phyloP scores from a whole-genome alignment of 495 filamentous ascomycete species.

The Talaromyces trachyspermus region DNA sequence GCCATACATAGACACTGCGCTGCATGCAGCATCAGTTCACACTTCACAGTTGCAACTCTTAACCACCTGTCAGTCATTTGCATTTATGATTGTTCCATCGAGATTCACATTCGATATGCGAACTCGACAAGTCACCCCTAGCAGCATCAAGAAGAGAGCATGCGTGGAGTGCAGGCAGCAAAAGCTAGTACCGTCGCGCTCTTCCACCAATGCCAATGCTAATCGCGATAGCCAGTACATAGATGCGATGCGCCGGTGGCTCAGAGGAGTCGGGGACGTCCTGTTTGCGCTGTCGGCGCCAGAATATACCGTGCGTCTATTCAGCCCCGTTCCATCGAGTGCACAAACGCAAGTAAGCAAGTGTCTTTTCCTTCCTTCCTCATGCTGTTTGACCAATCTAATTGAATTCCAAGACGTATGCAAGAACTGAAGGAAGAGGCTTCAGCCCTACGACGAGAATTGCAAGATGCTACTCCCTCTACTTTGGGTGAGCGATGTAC shows the following conservation, averaged over 20 bases:
- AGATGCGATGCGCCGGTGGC: constrained; percentile 33
- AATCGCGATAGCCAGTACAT: constrained; percentile 11
- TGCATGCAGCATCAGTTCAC: no score
- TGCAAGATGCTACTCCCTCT: constrained; percentile 18
- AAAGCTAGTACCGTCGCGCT: constrained; percentile 18
- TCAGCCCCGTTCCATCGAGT: constrained; percentile 34
- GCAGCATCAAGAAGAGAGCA: constrained; percentile 24
- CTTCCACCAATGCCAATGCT: not conserved
- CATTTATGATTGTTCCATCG: no score
- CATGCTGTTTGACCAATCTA: not conserved
- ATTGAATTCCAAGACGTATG: constrained; percentile 19
- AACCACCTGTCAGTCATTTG: no score
- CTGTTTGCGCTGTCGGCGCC: constrained; percentile 28
- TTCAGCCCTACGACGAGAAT: constrained; percentile 24
- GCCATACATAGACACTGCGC: no score
- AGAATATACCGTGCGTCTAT: constrained; percentile 25
- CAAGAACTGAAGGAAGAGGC: constrained; percentile 29
- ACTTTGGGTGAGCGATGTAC: constrained; percentile 26
- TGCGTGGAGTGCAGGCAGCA: constrained; percentile 38
- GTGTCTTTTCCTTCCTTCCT: not conserved
- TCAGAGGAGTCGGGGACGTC: constrained; percentile 14
- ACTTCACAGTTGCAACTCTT: no score
- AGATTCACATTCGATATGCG: not conserved
- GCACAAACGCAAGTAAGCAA: constrained; percentile 35
- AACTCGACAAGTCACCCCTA: not conserved